Percentiles rank a stretch among this genome's conserved stretches.
Evolutionary conservation across 441 rosid genomes (phyloP).

Genomic region (Populus hybrid): DNA sequence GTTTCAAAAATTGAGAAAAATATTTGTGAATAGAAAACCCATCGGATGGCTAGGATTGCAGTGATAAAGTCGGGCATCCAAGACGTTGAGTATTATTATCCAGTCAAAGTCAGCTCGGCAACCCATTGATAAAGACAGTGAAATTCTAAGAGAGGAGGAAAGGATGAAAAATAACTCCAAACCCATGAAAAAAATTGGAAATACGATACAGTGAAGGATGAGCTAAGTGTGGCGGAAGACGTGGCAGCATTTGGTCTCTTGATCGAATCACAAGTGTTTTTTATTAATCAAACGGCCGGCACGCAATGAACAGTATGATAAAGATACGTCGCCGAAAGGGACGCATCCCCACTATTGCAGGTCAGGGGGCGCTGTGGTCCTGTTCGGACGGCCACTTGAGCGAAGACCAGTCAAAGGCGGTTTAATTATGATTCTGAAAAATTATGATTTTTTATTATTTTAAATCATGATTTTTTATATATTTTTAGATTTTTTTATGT

Average conservation of each 20-base stretch:
- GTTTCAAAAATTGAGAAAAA: neutral
- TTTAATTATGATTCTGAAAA: no score
- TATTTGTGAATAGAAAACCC: conserved; percentile 4
- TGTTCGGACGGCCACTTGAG: conserved; percentile 5
- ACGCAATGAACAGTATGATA: neutral
- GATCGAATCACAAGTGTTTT: conserved; percentile 10
- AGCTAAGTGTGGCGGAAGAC: conserved; percentile 19
- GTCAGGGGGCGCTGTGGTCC: neutral
- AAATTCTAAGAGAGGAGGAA: conserved; percentile 2
- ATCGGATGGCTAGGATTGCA: neutral
- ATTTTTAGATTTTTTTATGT: no score
- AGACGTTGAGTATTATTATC: no score
- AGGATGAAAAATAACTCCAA: neutral
- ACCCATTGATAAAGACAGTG: conserved; percentile 18
- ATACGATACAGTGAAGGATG: neutral
- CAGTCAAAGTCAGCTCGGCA: neutral
- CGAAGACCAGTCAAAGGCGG: neutral
- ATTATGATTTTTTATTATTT: no score
- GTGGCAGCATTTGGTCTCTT: conserved; percentile 13
- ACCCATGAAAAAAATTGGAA: neutral
- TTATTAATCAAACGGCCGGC: conserved; percentile 31
- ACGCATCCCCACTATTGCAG: neutral
- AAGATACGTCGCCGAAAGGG: conserved; percentile 1
- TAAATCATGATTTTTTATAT: no score
- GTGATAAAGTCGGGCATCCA: neutral